These are phyloP conservation scores for Taphrina deformans DNA, from an alignment of 1,139 yeast genomes.

Conservation along the genomic window DNA sequence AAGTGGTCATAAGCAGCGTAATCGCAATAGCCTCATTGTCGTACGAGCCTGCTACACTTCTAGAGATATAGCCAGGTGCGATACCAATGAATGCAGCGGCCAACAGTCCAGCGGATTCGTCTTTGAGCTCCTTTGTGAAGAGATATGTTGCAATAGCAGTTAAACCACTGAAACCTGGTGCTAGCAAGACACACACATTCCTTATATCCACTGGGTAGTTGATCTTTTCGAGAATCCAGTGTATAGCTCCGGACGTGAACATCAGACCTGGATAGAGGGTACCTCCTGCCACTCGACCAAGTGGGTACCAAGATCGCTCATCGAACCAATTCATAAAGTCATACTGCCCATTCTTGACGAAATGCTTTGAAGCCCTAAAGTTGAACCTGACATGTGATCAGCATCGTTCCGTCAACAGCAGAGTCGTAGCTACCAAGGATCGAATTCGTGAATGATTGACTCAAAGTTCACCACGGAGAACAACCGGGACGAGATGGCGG, in stretches of 20 bases:
- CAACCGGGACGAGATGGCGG: conserved; percentile 86
- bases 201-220: conserved; percentile 90
- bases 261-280: conserved; percentile 96
- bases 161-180: conserved; percentile 93
- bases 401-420: no score
- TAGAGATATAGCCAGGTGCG: conserved; percentile 97
- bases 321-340: conserved; percentile 98
- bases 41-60: conserved; percentile 98
- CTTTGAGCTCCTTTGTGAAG: conserved; percentile 87
- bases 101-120: conserved; percentile 81
- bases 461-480: conserved; percentile 74
- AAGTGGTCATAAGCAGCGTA: conserved; percentile 90
- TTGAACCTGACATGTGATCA: conserved; percentile 94
- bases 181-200: conserved; percentile 91
- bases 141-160: conserved; percentile 92
- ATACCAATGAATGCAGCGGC: conserved; percentile 96
- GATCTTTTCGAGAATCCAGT: conserved; percentile 64
- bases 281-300: conserved; percentile 99
- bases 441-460: conserved; percentile 91
- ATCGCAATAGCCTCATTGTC: conserved; percentile 99
- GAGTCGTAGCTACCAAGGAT: conserved; percentile 36
- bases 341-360: conserved; percentile 78
- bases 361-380: conserved; percentile 88
- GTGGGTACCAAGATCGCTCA: conserved; percentile 98
- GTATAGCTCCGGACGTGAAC: conserved; percentile 92